These are phyloP conservation scores for Gloeopeniophorella convolvens DNA, from an alignment of 768 basidiomycete species.

Conservation along the genomic window DNA sequence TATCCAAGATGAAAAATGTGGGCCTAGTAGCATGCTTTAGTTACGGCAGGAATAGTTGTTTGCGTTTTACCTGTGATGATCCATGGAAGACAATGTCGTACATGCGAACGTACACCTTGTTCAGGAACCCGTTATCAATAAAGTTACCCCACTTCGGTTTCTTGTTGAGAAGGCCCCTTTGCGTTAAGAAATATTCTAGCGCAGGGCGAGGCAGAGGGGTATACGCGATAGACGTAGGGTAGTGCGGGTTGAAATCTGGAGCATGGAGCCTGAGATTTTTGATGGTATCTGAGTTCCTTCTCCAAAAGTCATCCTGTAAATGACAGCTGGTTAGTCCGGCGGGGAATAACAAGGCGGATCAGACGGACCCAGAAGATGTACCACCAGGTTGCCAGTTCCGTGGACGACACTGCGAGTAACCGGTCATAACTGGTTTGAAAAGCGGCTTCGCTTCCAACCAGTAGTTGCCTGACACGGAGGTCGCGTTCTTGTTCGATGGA, in stretches of 20 bases:
- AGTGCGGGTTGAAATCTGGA: conserved; percentile 65
- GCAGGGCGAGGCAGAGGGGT: conserved; percentile 57
- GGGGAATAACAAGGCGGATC: not conserved
- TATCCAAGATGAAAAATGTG: conserved; percentile 60
- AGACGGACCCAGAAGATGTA: conserved; percentile 66
- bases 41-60: not conserved
- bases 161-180: conserved; percentile 51
- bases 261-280: conserved; percentile 40
- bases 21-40: conserved; percentile 34
- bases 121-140: conserved; percentile 60
- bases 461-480: conserved; percentile 45
- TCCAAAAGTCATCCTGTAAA: conserved; percentile 66
- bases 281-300: conserved; percentile 59
- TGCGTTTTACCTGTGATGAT: conserved; percentile 37
- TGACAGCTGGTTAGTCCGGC: not conserved
- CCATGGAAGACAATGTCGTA: conserved; percentile 63
- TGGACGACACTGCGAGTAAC: conserved; percentile 40
- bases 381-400: conserved; percentile 62
- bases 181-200: conserved; percentile 56
- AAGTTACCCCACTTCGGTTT: conserved; percentile 39
- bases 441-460: conserved; percentile 38
- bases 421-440: conserved; percentile 50
- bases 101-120: conserved; percentile 64
- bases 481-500: conserved; percentile 47
- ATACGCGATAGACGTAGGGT: conserved; percentile 66